Conservation (phyloP, 495 filamentous ascomycete species). For the Penicillium angulare region DNA sequence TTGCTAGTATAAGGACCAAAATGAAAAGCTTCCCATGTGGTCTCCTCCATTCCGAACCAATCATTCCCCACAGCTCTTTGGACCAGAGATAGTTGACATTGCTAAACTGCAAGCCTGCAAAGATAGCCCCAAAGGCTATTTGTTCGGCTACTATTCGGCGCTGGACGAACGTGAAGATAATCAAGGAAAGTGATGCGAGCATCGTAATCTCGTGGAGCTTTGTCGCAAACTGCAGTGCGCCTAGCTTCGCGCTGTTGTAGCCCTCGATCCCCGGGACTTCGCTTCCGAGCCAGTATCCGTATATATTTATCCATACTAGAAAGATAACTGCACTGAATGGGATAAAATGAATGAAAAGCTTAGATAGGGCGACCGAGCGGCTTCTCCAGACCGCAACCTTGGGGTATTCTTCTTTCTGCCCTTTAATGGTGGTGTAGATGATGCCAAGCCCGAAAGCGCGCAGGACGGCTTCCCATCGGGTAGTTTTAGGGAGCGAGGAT, state of each 20-base stretch:
- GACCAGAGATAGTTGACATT: constrained; percentile 27
- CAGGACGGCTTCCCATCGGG: background rate
- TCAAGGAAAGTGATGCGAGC: constrained; percentile 16
- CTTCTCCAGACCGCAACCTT: background rate
- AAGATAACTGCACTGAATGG: background rate
- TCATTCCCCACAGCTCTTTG: constrained; percentile 19
- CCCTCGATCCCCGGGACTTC: constrained; percentile 7
- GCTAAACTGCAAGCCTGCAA: constrained; percentile 19
- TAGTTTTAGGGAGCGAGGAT: background rate
- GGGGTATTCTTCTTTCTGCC: background rate
- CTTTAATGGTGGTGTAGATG: background rate
- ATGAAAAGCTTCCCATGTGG: background rate
- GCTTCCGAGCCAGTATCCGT: constrained; percentile 6
- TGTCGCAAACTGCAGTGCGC: constrained; percentile 17
- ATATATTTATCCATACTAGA: background rate
- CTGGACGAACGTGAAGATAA: constrained; percentile 15
- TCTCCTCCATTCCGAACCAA: background rate
- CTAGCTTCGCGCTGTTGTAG: constrained; percentile 7
- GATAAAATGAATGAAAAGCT: background rate
- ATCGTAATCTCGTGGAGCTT: constrained; percentile 27
- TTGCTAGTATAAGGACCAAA: background rate
- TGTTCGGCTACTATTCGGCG: constrained; percentile 9
- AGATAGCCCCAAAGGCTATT: constrained; percentile 18
- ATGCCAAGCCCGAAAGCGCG: background rate
- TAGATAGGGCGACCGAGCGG: background rate